Base-by-base conservation (phyloP, 2,329 filamentous ascomycete species). In the Zymoseptoria tritici region DNA sequence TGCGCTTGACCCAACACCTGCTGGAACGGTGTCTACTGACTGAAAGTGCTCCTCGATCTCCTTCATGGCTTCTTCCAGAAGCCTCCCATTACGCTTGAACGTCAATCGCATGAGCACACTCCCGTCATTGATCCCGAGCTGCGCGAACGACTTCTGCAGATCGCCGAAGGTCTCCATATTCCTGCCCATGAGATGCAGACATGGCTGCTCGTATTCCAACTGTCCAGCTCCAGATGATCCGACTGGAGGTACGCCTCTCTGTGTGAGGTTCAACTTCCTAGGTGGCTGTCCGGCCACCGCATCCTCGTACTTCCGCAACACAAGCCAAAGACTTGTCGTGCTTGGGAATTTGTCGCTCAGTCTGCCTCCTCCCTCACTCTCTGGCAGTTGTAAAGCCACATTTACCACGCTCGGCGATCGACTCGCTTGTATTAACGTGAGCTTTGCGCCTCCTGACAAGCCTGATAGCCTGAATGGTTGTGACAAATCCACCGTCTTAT, bases 271-370 rank as follows among this genome's bases (percentile, higher is more conserved):
- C 62, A 78, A 73, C 65, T 90, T 78, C 61, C 67, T 59, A 24
- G 64, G 29, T 72, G 53, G 66, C 55, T 55, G 63, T 4, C 58
- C 60, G n/a, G 83, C 83, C 22, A 83, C 82, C 36, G 83, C 86
- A 64, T 88, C 88, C 75, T 99, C 94, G 66, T 97, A 96, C 71
- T 94, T 90, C 61, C 94, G 87, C 59, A 99, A 73, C 26, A 97
- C 80, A 66, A 91, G 84, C 94, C 94, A 99, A 74, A 99, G 73
- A 19, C 91, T 90, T 42, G 90, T 90, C 65, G 90, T 88, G 73
- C 89, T 96, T 1, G 92, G 86, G 62, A 97, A 91, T 71, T 94
- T 96, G 72, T 94, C 87, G 58, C 86, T 84, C 49, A 96, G 76
- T 29, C 91, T 85, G 22, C 85, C 85, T 5, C 66, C 67, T 1